phyloP scores from a whole-genome alignment of 148 eudicot genomes.

The Amaranthus palmeri region DNA sequence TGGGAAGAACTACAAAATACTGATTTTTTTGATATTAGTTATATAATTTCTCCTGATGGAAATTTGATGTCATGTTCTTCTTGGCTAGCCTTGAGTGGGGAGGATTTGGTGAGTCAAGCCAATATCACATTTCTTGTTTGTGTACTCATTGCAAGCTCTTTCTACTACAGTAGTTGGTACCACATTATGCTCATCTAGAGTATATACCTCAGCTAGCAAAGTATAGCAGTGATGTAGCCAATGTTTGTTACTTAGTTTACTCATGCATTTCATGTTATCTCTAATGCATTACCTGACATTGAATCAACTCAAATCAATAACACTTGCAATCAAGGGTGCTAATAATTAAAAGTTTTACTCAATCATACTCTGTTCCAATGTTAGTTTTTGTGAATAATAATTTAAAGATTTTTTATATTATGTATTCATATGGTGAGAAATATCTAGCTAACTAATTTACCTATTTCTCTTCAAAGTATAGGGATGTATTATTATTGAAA shows the following conservation, averaged over 20 bases:
- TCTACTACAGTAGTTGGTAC: constrained; percentile 80
- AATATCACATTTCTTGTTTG: constrained; percentile 80
- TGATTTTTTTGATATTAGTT: constrained; percentile 34
- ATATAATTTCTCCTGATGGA: constrained; percentile 43
- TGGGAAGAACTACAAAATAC: constrained; percentile 64
- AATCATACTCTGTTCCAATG: too few relatives aligned
- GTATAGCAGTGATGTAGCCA: constrained; percentile 24
- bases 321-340: too few relatives aligned
- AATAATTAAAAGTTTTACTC: too few relatives aligned
- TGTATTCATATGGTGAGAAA: too few relatives aligned
- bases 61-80: constrained; percentile 79
- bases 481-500: constrained; percentile 13
- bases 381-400: too few relatives aligned
- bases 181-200: constrained; percentile 75
- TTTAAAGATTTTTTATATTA: too few relatives aligned
- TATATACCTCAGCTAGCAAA: constrained; percentile 68
- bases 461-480: background rate
- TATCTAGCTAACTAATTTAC: too few relatives aligned
- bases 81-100: constrained; percentile 52
- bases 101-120: constrained; percentile 49
- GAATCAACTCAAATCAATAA: too few relatives aligned
- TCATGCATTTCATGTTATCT: too few relatives aligned
- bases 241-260: too few relatives aligned
- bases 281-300: too few relatives aligned
- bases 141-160: constrained; percentile 87